Conservation (phyloP, 306 rosid genomes). For the Begonia peltatifolia region DNA sequence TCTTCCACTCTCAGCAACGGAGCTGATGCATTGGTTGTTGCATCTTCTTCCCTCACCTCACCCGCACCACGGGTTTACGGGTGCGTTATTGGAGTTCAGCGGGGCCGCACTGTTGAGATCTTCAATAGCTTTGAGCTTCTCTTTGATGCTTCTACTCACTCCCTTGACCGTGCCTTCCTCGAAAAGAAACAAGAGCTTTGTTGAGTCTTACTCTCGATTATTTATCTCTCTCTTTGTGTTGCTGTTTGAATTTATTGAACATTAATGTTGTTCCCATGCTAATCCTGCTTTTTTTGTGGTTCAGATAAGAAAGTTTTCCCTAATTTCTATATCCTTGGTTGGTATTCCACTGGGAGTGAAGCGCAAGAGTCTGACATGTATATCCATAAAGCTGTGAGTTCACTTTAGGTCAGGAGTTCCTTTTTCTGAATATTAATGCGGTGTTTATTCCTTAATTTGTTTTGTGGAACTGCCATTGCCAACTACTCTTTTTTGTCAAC, state of each 20-base stretch:
- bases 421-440: too few species aligned
- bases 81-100: constrained; percentile 92
- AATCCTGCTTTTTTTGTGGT: constrained; percentile 2
- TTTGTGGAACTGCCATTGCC: too few species aligned
- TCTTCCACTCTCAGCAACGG: constrained; percentile 15
- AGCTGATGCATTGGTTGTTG: constrained; percentile 14
- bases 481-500: too few species aligned
- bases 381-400: constrained; percentile 83
- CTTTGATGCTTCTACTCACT: constrained; percentile 53
- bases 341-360: constrained; percentile 95
- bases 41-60: constrained; percentile 17
- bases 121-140: constrained; percentile 98
- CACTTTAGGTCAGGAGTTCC: background rate
- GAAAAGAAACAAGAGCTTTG: constrained; percentile 99
- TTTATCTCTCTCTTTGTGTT: background rate
- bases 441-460: too few species aligned
- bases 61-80: constrained; percentile 49
- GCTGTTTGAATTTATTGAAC: too few species aligned
- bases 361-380: constrained; percentile 86
- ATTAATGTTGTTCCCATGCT: background rate
- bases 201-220: constrained; percentile 12
- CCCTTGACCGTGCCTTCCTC: constrained; percentile 86
- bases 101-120: constrained; percentile 97
- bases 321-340: constrained; percentile 74
- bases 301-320: constrained; percentile 97